These are phyloP conservation scores for Elsinoe ampelina DNA, from an alignment of 2,329 filamentous ascomycete genomes.

Conservation along the genomic window DNA sequence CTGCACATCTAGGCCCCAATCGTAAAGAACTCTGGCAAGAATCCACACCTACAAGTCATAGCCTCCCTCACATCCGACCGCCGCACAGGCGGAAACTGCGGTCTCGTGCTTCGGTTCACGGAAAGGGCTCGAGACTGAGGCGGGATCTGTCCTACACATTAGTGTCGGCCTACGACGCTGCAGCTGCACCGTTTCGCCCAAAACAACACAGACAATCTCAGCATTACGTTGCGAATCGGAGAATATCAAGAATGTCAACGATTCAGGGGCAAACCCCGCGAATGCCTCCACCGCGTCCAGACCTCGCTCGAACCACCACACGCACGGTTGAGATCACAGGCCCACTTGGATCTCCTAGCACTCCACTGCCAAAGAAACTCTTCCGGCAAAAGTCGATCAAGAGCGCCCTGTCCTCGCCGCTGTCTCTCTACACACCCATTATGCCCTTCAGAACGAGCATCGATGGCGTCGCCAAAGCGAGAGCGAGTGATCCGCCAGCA, in stretches of 20 bases:
- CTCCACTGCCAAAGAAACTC: constrained; percentile 27
- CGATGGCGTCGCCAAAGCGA: constrained; percentile 10
- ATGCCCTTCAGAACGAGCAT: constrained; percentile 22
- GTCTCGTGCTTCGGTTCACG: constrained; percentile 6
- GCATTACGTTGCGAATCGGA: background rate
- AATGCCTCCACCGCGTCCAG: background rate
- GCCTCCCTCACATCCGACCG: constrained; percentile 8
- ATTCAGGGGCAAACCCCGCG: constrained; percentile 6
- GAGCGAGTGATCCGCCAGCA: constrained; percentile 11
- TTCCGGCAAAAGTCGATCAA: constrained; percentile 13
- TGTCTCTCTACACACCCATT: constrained; percentile 22
- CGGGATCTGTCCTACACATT: constrained; percentile 10
- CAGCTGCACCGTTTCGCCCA: constrained; percentile 9
- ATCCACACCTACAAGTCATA: constrained; percentile 6
- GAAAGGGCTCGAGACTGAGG: constrained; percentile 4
- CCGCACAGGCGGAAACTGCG: constrained; percentile 2
- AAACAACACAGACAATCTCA: constrained; percentile 8
- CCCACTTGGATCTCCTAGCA: constrained; percentile 25
- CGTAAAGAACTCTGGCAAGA: constrained; percentile 12
- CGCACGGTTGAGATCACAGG: constrained; percentile 11
- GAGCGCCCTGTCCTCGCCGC: constrained; percentile 9
- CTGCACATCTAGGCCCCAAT: constrained; percentile 1
- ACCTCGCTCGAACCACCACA: background rate
- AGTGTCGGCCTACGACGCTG: constrained; percentile 13
- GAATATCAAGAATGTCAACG: constrained; percentile 3